These are phyloP conservation scores for Excoecaria cochinchinensis DNA, from an alignment of 345 rosid species.

Conservation along the genomic window DNA sequence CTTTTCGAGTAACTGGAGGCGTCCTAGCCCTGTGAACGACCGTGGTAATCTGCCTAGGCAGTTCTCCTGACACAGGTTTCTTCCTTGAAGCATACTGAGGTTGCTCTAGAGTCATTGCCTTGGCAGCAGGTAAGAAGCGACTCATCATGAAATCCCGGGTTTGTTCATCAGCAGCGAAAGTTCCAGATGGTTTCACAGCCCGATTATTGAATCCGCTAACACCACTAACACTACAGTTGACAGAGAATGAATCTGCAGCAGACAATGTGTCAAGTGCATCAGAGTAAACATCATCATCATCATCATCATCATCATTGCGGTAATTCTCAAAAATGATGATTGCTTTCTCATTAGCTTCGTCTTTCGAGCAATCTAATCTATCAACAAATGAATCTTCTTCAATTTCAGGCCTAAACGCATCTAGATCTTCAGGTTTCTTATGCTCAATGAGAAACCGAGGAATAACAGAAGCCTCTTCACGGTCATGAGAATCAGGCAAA, in stretches of 20 bases:
- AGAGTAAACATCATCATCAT: slow-evolving; percentile 51
- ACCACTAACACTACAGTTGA: slow-evolving; percentile 54
- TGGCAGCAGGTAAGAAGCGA: slow-evolving; percentile 94
- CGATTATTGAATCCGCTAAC: slow-evolving; percentile 52
- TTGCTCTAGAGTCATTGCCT: slow-evolving; percentile 81
- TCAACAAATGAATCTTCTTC: slow-evolving; percentile 12
- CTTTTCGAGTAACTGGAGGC: slow-evolving; percentile 32
- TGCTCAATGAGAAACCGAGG: slow-evolving; percentile 38
- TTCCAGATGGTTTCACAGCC: slow-evolving; percentile 45
- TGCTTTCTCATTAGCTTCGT: slow-evolving; percentile 22
- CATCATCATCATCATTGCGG: slow-evolving; percentile 34
- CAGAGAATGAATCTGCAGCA: slow-evolving; percentile 50
- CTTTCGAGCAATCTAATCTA: slow-evolving; percentile 27
- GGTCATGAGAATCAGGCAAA: slow-evolving; percentile 15
- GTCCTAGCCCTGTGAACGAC: slow-evolving; percentile 30
- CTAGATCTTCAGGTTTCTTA: slow-evolving; percentile 23
- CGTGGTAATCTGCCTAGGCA: slow-evolving; percentile 44
- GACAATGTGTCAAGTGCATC: slow-evolving; percentile 71
- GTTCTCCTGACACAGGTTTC: slow-evolving; percentile 48
- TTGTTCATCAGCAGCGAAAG: slow-evolving; percentile 46
- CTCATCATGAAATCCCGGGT: slow-evolving; percentile 83
- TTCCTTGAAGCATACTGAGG: slow-evolving; percentile 61
- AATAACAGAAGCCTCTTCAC: slow-evolving; percentile 23
- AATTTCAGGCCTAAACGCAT: slow-evolving; percentile 7
- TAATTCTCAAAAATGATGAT: slow-evolving; percentile 29